Evolutionary conservation across 2,329 filamentous ascomycete species (phyloP).

Genomic region (Penicillium sp.): DNA sequence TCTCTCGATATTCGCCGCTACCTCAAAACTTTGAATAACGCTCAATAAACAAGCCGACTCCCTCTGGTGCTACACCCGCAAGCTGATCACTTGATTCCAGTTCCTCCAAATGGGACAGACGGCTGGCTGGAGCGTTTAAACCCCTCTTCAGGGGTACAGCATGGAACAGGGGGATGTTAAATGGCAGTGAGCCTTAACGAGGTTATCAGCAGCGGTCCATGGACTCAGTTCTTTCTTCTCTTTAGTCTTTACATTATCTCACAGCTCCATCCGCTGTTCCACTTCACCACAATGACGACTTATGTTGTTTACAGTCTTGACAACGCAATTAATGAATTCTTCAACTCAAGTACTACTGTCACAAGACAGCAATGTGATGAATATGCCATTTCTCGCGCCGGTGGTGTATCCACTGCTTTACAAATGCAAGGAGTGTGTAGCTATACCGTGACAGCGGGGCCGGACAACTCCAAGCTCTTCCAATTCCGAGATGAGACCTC

Average conservation of each 20-base stretch:
- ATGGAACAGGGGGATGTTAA: too few relatives aligned
- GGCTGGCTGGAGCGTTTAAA: too few relatives aligned
- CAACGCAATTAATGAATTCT: constrained; percentile 13
- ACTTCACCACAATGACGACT: constrained; percentile 11
- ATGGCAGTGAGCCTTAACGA: too few relatives aligned
- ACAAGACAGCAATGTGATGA: constrained; percentile 16
- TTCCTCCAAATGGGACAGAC: too few relatives aligned
- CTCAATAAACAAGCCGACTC: too few relatives aligned
- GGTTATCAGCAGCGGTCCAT: too few relatives aligned
- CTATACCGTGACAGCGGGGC: constrained; percentile 14
- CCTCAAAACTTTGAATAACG: too few relatives aligned
- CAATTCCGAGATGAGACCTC: constrained; percentile 13
- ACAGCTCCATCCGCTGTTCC: not conserved
- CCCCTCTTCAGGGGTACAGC: too few relatives aligned
- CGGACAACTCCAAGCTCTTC: constrained; percentile 11
- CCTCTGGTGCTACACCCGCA: too few relatives aligned
- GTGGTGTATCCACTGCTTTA: constrained; percentile 10
- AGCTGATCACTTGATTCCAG: too few relatives aligned
- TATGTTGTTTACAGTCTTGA: constrained; percentile 13
- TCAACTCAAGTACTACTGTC: constrained; percentile 10
- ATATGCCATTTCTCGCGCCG: constrained; percentile 8
- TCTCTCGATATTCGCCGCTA: too few relatives aligned
- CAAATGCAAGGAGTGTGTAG: constrained; percentile 14
- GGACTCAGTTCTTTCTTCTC: not conserved
- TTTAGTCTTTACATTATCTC: constrained; percentile 4